Percentiles rank a stretch among this genome's conserved stretches.
phyloP scores from a whole-genome alignment of 2,329 filamentous ascomycete genomes.

The Didymella sp. region DNA sequence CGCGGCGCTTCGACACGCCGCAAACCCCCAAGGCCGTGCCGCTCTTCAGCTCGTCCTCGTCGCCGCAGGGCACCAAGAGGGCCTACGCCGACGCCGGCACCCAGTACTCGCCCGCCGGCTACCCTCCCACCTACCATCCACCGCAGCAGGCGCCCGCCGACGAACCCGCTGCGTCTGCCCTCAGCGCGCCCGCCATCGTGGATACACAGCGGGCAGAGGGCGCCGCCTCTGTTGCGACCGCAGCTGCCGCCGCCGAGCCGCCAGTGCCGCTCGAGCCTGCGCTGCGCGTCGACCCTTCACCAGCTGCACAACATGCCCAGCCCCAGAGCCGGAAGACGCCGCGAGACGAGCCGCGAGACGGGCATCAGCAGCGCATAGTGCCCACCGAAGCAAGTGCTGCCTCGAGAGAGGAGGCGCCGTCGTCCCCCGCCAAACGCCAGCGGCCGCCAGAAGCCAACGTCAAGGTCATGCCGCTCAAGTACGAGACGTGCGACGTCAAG shows the following conservation, averaged over 20 bases:
- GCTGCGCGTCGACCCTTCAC: constrained; percentile 45
- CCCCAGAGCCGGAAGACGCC: constrained; percentile 21
- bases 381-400: background rate
- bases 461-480: constrained; percentile 72
- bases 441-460: constrained; percentile 51
- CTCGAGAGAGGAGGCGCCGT: constrained; percentile 10
- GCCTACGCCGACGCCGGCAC: constrained; percentile 59
- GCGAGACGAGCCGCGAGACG: constrained; percentile 20
- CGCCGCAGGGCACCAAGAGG: constrained; percentile 40
- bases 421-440: constrained; percentile 43
- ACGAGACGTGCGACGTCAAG: constrained; percentile 81
- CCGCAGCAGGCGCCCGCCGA: constrained; percentile 15
- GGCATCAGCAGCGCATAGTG: constrained; percentile 10
- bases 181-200: constrained; percentile 28
- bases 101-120: constrained; percentile 61
- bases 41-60: constrained; percentile 30
- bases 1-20: constrained; percentile 40
- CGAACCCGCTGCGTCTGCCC: constrained; percentile 9
- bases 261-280: constrained; percentile 36
- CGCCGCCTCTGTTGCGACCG: constrained; percentile 42
- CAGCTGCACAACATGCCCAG: constrained; percentile 25
- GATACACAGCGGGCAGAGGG: constrained; percentile 33
- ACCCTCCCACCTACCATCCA: constrained; percentile 53
- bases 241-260: constrained; percentile 37
- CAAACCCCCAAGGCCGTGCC: constrained; percentile 33